Evolutionary conservation across 306 rosid genomes (phyloP), one percentile per base, ranked within the genome.

Genomic region (Trichosanthes cucumerina): DNA sequence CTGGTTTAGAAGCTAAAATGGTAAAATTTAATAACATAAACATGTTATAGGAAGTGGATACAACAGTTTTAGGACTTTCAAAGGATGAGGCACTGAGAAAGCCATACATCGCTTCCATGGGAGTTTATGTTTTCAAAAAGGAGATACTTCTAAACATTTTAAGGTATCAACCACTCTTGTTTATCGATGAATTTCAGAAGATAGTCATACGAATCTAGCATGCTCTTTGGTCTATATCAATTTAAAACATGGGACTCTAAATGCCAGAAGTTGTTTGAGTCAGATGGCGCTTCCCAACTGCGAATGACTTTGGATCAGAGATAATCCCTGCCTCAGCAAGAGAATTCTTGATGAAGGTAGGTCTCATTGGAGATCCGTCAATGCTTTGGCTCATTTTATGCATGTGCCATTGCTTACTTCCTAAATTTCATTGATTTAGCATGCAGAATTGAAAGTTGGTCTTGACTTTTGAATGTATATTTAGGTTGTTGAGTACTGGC

Each of bases 251-350:
- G 74, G 31, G 74, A 66, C 28, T 66, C 50, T 66, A 69, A 69
- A 68, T 84, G 64, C 73, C 77, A 74, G 73, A 75, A 79, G 65
- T 78, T 82, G 72, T 83, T 79, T 82, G 81, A 77, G 60, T 75
- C 83, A 92, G 97, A 88, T 94, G 98, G 98, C 93, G 96, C 75
- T 94, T 89, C 87, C 97, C 97, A 26, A 94, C 98, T 28, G 98
- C 97, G 47, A 90, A 94, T 87, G 98, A 94, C 88, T 94, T 94
- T 75, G 98, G 98, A 84, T 94, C 98, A 59, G 98, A 94, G 88
- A 83, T 94, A 49, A 94, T 94, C 81, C 97, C 97, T 6, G 93
- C 95, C 84, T 94, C 98, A 58, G 98, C 97, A 24, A 84, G 14
- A 78, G 98, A 94, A 79, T 94, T 92, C 87, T 85, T 85, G 85